phyloP scores from a whole-genome alignment of 805 yeast species.

The Cyberlindnera galapagoensis region DNA sequence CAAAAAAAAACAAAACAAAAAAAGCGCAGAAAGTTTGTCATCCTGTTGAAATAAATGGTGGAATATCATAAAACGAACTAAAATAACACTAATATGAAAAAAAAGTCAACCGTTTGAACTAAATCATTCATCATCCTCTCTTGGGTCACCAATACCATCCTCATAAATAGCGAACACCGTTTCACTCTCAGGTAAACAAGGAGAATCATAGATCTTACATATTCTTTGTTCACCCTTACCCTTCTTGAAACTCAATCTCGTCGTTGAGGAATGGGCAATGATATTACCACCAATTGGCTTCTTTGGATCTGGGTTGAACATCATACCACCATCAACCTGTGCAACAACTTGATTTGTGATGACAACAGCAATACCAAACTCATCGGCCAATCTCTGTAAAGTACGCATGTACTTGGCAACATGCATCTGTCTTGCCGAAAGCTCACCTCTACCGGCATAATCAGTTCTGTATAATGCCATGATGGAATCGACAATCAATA shows the following conservation, averaged over 20 bases:
- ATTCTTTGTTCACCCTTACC: slow-evolving; percentile 90
- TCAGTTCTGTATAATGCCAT: slow-evolving; percentile 97
- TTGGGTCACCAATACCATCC: slow-evolving; percentile 96
- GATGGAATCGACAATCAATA: slow-evolving; percentile 91
- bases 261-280: slow-evolving; percentile 94
- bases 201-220: slow-evolving; percentile 93
- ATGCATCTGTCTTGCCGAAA: slow-evolving; percentile 90
- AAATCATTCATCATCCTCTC: slow-evolving; percentile 40
- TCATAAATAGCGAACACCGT: slow-evolving; percentile 93
- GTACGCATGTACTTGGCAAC: slow-evolving; percentile 91
- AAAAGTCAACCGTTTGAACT: too few species aligned
- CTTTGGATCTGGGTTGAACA: slow-evolving; percentile 92
- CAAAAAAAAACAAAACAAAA: too few species aligned
- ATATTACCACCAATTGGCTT: slow-evolving; percentile 98
- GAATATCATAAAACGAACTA: too few species aligned
- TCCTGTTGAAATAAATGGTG: too few species aligned
- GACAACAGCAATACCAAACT: slow-evolving; percentile 94
- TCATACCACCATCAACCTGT: slow-evolving; percentile 83
- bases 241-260: slow-evolving; percentile 83
- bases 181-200: slow-evolving; percentile 93
- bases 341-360: slow-evolving; percentile 97
- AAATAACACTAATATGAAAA: too few species aligned
- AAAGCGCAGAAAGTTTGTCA: too few species aligned
- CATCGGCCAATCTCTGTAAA: slow-evolving; percentile 90
- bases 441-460: slow-evolving; percentile 91